Evolutionary conservation across 331 rosid species (phyloP).

Genomic region (Quercus lobata): DNA sequence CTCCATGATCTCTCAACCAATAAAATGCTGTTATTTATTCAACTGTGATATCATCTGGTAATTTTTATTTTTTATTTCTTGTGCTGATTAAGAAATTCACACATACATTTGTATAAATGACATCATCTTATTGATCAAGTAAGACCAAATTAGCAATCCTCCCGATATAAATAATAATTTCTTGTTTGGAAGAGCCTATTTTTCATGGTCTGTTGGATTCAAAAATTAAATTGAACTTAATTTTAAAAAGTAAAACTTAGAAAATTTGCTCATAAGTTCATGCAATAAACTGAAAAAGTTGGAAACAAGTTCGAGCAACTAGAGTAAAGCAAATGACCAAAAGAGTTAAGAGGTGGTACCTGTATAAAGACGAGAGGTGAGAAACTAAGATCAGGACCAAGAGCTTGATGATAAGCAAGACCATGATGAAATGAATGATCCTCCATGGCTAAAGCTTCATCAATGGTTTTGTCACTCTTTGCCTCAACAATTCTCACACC

Average conservation of each 20-base stretch:
- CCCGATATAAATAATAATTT: too few relatives aligned
- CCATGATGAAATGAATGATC: slow-evolving; percentile 15
- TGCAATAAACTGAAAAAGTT: too few relatives aligned
- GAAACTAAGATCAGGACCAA: slow-evolving; percentile 73
- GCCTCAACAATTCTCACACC: slow-evolving; percentile 74
- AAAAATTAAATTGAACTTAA: too few relatives aligned
- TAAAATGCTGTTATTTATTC: too few relatives aligned
- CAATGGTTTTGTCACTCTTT: slow-evolving; percentile 27
- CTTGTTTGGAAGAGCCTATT: too few relatives aligned
- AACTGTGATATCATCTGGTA: too few relatives aligned
- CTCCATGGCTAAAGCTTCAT: slow-evolving; percentile 36
- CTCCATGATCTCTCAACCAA: accelerated
- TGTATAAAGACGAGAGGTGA: slow-evolving; percentile 72
- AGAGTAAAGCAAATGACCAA: not conserved
- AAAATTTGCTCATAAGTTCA: too few relatives aligned
- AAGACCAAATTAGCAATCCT: accelerated
- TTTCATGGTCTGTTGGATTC: too few relatives aligned
- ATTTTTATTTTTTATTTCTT: too few relatives aligned
- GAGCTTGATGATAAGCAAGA: slow-evolving; percentile 42
- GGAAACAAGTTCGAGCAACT: too few relatives aligned
- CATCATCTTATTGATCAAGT: accelerated
- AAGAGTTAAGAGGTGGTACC: slow-evolving; percentile 21
- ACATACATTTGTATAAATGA: too few relatives aligned
- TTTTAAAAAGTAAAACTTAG: too few relatives aligned
- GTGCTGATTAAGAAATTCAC: accelerated